Base-by-base conservation (phyloP, 306 rosid species). In the Cercis canadensis region DNA sequence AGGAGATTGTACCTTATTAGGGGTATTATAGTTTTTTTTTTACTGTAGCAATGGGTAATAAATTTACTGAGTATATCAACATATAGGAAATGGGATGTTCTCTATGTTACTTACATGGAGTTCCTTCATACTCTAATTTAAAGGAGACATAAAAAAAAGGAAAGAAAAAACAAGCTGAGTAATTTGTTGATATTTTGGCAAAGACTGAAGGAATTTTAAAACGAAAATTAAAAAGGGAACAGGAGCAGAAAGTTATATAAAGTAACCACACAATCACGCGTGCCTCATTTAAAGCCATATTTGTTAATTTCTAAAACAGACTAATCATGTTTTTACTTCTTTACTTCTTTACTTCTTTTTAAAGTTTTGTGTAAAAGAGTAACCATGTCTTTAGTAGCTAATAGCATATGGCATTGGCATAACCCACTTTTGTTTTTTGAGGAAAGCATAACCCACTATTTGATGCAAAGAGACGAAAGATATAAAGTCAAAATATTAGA, bases 191-290 rank as follows among this genome's bases (percentile, higher is more conserved):
- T n/a, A n/a, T n/a, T n/a, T n/a, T n/a, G n/a, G n/a, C n/a, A n/a
- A 24, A 24, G 29, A 1, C 29, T 24, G 3, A 24, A 24, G 29
- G 29, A 24, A 24, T 24, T 24, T 37, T 7, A 37, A 6, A 37
- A 9, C 13, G 10, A 16, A 34, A 34, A 7, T 11, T 11, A 65
- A 41, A 24, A 18, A 52, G 52, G n/a, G 9, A 39, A 51, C 31
- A 31, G 57, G 10, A 68, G 10, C 53, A 40, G 29, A 68, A 68
- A 68, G 63, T 18, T 4, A 21, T 17, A 5, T 41, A 55, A 53
- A 3, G 72, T 46, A 40, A 17, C 33, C 74, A 69, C 21, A 55
- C 57, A 40, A 17, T 33, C 74, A 69, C 21, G 65, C 57, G 29
- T 62, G 64, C 65, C 64, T 29, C 13, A 40, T 62, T 43, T 45